phyloP scores from a whole-genome alignment of 495 filamentous ascomycete species.

The Terfezia boudieri region DNA sequence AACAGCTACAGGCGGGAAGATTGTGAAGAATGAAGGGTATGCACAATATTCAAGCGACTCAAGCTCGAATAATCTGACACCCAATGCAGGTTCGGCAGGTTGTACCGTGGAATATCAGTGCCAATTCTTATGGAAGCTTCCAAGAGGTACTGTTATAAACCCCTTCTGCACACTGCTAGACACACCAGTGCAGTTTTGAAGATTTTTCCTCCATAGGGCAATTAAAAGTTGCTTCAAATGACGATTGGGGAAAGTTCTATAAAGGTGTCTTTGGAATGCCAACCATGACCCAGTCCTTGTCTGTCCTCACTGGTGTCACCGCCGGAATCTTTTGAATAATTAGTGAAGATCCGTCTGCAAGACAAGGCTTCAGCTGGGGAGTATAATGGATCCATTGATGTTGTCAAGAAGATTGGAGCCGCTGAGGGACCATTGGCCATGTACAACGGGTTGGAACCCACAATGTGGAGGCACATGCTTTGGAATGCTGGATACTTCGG shows the following conservation, averaged over 20 bases:
- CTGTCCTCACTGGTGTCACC: conserved; percentile 82
- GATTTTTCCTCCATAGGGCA: conserved; percentile 29
- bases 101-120: conserved; percentile 88
- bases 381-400: conserved; percentile 86
- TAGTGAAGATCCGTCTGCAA: conserved; percentile 90
- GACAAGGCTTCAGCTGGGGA: conserved; percentile 84
- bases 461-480: conserved; percentile 86
- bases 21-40: conserved; percentile 82
- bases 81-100: conserved; percentile 44
- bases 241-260: conserved; percentile 89
- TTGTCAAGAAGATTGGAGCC: conserved; percentile 60
- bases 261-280: conserved; percentile 54
- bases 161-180: not conserved
- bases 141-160: conserved; percentile 34
- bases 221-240: conserved; percentile 98
- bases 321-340: conserved; percentile 85
- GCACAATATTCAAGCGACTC: conserved; percentile 4
- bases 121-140: conserved; percentile 98
- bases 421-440: conserved; percentile 68
- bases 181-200: not conserved
- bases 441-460: conserved; percentile 92
- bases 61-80: conserved; percentile 1
- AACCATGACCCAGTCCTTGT: conserved; percentile 77
- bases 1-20: conserved; percentile 42
- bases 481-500: conserved; percentile 99